phyloP scores from a whole-genome alignment of 345 rosid genomes.

The Arabidopsis suecica region DNA sequence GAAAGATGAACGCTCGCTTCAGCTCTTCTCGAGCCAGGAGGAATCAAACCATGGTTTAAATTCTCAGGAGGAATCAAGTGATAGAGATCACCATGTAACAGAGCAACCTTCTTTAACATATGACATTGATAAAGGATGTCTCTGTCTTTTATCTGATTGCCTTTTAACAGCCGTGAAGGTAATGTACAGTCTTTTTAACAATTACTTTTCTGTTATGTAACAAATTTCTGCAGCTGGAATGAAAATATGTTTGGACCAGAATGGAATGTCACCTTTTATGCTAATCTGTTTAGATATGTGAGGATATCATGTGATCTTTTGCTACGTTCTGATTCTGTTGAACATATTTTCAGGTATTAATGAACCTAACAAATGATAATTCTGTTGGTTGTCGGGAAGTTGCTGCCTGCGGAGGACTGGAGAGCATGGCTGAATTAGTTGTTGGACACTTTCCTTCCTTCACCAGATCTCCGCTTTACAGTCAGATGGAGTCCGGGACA shows the following conservation, averaged over 20 bases:
- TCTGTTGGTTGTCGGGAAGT: constrained; percentile 84
- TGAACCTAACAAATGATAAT: constrained; percentile 94
- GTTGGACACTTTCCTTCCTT: constrained; percentile 80
- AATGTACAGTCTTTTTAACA: constrained; percentile 20
- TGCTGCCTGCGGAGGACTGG: constrained; percentile 83
- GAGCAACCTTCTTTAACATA: constrained; percentile 48
- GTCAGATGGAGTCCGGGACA: constrained; percentile 45
- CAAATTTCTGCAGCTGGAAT: not conserved
- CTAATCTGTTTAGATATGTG: not conserved
- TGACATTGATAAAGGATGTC: constrained; percentile 58
- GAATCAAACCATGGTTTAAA: constrained; percentile 50
- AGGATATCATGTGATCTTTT: constrained; percentile 8
- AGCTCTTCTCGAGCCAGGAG: constrained; percentile 49
- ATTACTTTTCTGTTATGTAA: constrained; percentile 2
- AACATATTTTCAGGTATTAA: constrained; percentile 67
- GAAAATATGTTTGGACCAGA: not conserved
- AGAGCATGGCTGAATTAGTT: constrained; percentile 75
- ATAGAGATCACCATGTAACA: constrained; percentile 44
- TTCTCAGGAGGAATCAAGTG: constrained; percentile 49
- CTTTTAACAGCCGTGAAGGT: constrained; percentile 94
- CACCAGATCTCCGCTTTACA: constrained; percentile 48
- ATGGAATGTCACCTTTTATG: not conserved
- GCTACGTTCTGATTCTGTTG: constrained; percentile 26
- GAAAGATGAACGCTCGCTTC: constrained; percentile 49
- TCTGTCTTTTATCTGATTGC: constrained; percentile 73